Percentiles rank a stretch among this genome's conserved stretches.
These are phyloP conservation scores for Galerina sulciceps DNA, from an alignment of 768 basidiomycete genomes.

Conservation along the genomic window DNA sequence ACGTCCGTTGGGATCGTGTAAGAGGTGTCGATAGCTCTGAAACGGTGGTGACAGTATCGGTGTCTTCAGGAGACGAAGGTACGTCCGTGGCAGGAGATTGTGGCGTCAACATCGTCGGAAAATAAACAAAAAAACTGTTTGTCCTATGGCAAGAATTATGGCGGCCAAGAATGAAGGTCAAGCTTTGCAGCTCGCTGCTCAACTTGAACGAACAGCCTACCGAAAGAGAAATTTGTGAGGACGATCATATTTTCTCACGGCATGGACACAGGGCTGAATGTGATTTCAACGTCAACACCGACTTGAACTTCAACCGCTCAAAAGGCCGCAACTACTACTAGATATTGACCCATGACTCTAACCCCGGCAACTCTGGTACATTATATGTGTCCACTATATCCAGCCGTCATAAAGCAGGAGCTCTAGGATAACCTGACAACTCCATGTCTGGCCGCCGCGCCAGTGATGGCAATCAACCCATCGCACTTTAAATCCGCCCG, in stretches of 20 bases:
- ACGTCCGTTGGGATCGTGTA: constrained; percentile 36
- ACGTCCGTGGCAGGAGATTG: constrained; percentile 16
- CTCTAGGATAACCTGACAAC: too few relatives aligned
- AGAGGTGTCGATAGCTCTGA: constrained; percentile 31
- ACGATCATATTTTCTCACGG: constrained; percentile 6
- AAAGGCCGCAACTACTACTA: too few relatives aligned
- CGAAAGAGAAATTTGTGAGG: constrained; percentile 5
- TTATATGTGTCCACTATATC: too few relatives aligned
- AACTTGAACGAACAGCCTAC: constrained; percentile 1
- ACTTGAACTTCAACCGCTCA: too few relatives aligned
- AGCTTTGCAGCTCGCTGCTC: constrained; percentile 2
- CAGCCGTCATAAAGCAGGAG: too few relatives aligned
- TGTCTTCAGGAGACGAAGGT: constrained; percentile 24
- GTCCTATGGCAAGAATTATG: not conserved
- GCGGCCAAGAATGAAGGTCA: not conserved
- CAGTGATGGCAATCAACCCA: too few relatives aligned
- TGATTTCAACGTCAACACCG: too few relatives aligned
- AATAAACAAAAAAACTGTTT: not conserved
- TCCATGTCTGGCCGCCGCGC: too few relatives aligned
- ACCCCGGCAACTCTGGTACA: too few relatives aligned
- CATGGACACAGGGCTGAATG: too few relatives aligned
- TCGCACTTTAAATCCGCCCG: too few relatives aligned
- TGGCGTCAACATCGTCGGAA: constrained; percentile 8
- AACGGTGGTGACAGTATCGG: constrained; percentile 21
- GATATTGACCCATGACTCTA: too few relatives aligned